Base-by-base conservation (phyloP, 768 basidiomycete genomes). In the Xerocomus brunneocitrinus region DNA sequence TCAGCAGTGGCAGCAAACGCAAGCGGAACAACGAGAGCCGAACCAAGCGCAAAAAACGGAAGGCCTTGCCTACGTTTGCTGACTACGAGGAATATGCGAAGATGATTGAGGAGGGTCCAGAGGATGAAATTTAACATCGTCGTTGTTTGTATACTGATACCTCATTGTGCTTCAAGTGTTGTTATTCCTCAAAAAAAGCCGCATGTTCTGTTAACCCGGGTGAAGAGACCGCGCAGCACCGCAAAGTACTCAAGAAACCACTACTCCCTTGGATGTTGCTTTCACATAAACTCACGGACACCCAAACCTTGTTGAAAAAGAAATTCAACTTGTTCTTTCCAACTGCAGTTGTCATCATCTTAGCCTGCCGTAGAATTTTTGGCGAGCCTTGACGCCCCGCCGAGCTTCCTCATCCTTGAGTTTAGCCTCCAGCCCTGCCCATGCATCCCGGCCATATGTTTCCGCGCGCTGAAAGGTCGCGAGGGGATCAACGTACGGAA, bases 1-100 rank as follows among this genome's bases (percentile, higher is more conserved):
- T 79, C 62, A 10, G 74, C 71, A 36, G 78, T 70, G 13, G 79
- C 76, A 52, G 82, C 78, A 57, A 88, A 82, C 82, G 78, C 74
- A 48, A 68, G 65, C 57, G 72, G 72, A 58, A 83, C 79, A 65
- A 55, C 38, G 19, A 46, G 22, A 38, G 22, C 27, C 50, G 73
- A 80, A 54, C 83, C 80, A 63, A 63, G 71, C 44, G 84, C 71
- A 90, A 90, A 75, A 91, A 84, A 72, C 63, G 80, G 64, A 76
- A 74, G 53, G 76, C 80, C 9, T 64, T 91, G 58, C 88, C 89
- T 5, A 91, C 86, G 34, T 93, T 93, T 64, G 91, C 90, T 10
- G 89, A 82, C 63, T 91, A 91, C 61, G 91, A 93, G 54, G 90
- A 91, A 53, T 93, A 91, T 59, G 86, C 84, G 42, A 83, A 75